Conservation (phyloP, 2,329 filamentous ascomycete genomes). For the Leptosphaerulina australis region DNA sequence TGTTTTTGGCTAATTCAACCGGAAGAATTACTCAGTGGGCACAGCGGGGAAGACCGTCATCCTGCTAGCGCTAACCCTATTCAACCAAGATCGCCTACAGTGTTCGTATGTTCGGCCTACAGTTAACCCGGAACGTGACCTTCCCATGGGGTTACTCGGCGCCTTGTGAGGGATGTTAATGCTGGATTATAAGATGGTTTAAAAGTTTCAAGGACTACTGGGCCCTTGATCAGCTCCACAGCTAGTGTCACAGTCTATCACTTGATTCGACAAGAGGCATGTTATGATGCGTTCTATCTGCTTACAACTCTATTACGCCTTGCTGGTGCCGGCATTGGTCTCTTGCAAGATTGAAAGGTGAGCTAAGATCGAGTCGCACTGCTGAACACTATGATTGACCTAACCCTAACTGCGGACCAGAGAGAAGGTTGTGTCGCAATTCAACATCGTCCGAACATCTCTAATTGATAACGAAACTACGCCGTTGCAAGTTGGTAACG, state of each 20-base stretch:
- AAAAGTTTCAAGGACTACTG: not conserved
- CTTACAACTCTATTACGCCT: not conserved
- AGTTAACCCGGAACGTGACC: conserved; percentile 19
- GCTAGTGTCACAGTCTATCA: not conserved
- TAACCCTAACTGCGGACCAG: conserved; percentile 6
- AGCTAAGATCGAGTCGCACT: not conserved
- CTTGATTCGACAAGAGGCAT: too few relatives aligned
- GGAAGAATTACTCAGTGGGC: conserved; percentile 1
- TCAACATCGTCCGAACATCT: conserved; percentile 26
- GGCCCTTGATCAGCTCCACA: not conserved
- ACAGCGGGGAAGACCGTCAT: not conserved
- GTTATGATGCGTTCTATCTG: not conserved
- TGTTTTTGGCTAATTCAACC: not conserved
- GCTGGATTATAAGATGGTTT: not conserved
- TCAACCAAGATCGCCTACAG: not conserved
- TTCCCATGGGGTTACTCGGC: conserved; percentile 1
- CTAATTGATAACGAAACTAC: conserved; percentile 51
- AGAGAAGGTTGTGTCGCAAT: conserved; percentile 26
- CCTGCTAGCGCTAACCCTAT: not conserved
- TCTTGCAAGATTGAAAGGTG: conserved; percentile 26
- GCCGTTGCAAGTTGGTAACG: conserved; percentile 58
- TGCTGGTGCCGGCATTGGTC: not conserved
- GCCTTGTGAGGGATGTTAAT: not conserved
- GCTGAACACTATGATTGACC: not conserved
- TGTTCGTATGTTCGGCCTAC: conserved; percentile 17